Percentiles rank a stretch among this genome's conserved stretches.
These are phyloP conservation scores for Oryza nivara DNA, from an alignment of 176 grass and related monocot genomes.

Conservation along the genomic window DNA sequence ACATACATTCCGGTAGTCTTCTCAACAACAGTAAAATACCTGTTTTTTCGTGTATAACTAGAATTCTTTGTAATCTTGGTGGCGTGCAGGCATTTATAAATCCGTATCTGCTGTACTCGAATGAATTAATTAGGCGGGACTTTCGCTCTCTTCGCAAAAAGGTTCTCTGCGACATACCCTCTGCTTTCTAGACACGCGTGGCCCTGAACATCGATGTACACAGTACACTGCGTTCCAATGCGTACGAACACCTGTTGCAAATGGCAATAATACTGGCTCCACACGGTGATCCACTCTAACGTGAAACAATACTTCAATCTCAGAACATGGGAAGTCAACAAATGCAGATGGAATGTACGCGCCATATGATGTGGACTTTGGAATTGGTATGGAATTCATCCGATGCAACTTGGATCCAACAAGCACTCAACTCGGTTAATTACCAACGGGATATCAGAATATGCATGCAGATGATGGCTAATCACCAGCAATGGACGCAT, in stretches of 20 bases:
- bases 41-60: background rate
- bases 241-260: background rate
- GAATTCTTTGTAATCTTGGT: background rate
- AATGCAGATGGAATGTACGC: background rate
- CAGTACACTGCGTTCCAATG: background rate
- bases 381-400: background rate
- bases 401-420: background rate
- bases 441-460: background rate
- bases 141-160: background rate
- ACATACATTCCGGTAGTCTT: too few species aligned
- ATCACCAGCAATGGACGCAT: background rate
- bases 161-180: background rate
- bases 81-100: background rate
- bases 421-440: background rate
- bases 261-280: background rate
- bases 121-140: background rate
- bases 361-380: background rate
- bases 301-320: too few species aligned
- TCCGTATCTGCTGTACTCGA: background rate
- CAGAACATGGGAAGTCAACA: slow-evolving; percentile 23
- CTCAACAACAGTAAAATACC: too few species aligned
- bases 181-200: background rate
- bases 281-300: slow-evolving; percentile 1
- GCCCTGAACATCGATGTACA: background rate
- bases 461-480: background rate